Base-by-base conservation (phyloP, 768 basidiomycete genomes). In the Auricularia cornea region DNA sequence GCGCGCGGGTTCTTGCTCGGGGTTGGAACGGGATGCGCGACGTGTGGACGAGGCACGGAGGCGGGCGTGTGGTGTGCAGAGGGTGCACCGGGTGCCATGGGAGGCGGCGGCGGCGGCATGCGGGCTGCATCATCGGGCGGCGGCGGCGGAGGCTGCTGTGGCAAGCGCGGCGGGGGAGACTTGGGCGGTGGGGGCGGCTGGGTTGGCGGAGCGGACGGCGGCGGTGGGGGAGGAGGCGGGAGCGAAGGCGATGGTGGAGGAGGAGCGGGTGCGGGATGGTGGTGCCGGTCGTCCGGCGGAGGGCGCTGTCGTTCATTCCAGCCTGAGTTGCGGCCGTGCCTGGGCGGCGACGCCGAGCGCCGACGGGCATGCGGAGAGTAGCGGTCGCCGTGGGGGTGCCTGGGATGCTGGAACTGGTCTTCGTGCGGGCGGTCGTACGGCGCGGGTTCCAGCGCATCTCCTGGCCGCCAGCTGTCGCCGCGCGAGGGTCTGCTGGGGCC, bases 11-110 rank as follows among this genome's bases (percentile, higher is more conserved):
- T 77, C 81, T 3, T 69, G 66, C 66, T 74, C 79, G 14, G 73
- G 72, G 1, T 83, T 84, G 0, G 81, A 1, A 74, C 73, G 5
- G 82, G 81, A 26, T 78, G 78, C 60, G 78, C 80, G 57, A 80
- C 72, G 1, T 76, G 72, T n/a, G 75, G 68, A 26, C 30, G 54
- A 57, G 26, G 28, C 28, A 57, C 54, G 28, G 54, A 29, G 5
- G 16, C 28, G 5, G 54, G 28, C 54, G 30, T 57, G 29, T 57
- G 26, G 14, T 57, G 44, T 23, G 44, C 44, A 6, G 44, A 48
- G 20, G 44, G 44, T 48, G 44, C 44, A 48, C 44, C 44, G 44
- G 44, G 44, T 5, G 44, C 11, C 6, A 48, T 12, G 1, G 44
- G 44, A 3, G 18, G 61, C 12, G 30, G 29, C n/a, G 48, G 29